A percentile compares a stretch with the other conserved stretches of the same genome.
Evolutionary conservation across 164 flowering plant species (phyloP).

Genomic region (Buxus sempervirens): DNA sequence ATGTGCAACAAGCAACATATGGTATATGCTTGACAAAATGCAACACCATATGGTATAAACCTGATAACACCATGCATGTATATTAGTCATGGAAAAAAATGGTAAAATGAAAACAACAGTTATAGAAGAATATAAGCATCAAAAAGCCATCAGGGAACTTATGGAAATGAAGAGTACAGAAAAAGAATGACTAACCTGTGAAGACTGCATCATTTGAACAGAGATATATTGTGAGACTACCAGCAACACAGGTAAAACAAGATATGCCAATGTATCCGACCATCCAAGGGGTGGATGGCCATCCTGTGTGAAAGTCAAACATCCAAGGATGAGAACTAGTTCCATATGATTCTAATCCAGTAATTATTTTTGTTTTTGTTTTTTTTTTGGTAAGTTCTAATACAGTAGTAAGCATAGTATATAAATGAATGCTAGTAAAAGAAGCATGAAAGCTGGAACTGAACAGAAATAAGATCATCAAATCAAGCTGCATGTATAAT

Average conservation of each 20-base stretch:
- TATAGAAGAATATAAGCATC: background rate
- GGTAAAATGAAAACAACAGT: too few relatives aligned
- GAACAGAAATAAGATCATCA: conserved; percentile 2
- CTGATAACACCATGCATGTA: too few relatives aligned
- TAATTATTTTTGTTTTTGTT: too few relatives aligned
- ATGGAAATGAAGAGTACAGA: background rate
- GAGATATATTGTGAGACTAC: conserved; percentile 80
- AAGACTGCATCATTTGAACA: conserved; percentile 79
- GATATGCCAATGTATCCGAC: conserved; percentile 90
- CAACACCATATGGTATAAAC: too few relatives aligned
- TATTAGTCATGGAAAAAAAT: too few relatives aligned
- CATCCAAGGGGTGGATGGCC: conserved; percentile 99
- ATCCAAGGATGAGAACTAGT: conserved; percentile 1
- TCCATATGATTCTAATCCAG: conserved; percentile 1
- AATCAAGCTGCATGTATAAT: background rate
- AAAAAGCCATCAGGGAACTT: background rate
- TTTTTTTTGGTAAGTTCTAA: too few relatives aligned
- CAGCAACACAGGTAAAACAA: conserved; percentile 77
- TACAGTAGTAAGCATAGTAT: background rate
- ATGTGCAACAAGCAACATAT: background rate
- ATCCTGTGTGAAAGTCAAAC: conserved; percentile 50
- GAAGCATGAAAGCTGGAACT: background rate
- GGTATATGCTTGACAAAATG: too few relatives aligned
- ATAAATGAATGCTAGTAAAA: background rate
- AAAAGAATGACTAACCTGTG: conserved; percentile 54